Evolutionary conservation across 495 filamentous ascomycete genomes (phyloP).

Genomic region (Penicillium angulare): DNA sequence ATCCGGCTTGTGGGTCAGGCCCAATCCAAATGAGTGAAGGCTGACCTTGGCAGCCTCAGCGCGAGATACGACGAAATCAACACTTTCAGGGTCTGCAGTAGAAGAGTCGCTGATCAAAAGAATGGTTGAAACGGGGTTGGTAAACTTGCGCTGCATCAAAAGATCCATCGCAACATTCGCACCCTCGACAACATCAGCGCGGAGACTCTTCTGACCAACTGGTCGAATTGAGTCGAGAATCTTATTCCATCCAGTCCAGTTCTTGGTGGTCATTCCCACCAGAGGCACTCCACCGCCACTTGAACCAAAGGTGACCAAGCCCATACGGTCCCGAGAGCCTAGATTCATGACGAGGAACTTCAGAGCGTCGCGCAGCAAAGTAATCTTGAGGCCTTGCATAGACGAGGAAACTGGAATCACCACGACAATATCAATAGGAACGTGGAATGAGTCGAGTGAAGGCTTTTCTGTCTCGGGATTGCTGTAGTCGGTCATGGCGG

Average conservation of each 20-base stretch:
- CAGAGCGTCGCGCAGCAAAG: constrained; percentile 86
- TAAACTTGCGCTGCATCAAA: constrained; percentile 95
- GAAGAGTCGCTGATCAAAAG: constrained; percentile 98
- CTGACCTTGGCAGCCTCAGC: constrained; percentile 97
- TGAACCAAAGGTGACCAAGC: constrained; percentile 94
- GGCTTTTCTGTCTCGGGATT: constrained; percentile 60
- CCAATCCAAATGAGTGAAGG: constrained; percentile 95
- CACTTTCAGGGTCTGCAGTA: constrained; percentile 93
- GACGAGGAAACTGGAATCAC: constrained; percentile 97
- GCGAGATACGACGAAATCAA: constrained; percentile 97
- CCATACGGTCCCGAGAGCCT: constrained; percentile 95
- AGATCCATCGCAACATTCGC: constrained; percentile 99
- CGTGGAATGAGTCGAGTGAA: constrained; percentile 68
- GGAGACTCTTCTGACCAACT: constrained; percentile 92
- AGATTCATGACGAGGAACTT: constrained; percentile 90
- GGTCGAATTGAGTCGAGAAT: constrained; percentile 86
- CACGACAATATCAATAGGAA: constrained; percentile 92
- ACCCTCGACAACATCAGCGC: constrained; percentile 95
- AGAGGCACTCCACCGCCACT: constrained; percentile 90
- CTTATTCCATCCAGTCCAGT: constrained; percentile 88
- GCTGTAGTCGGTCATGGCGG: constrained; percentile 54
- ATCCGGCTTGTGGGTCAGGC: constrained; percentile 96
- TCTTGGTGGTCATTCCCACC: constrained; percentile 96
- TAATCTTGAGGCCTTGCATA: constrained; percentile 99
- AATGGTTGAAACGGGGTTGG: constrained; percentile 94